Evolutionary conservation across 2,329 filamentous ascomycete species (phyloP).

Genomic region (Xylariaceae sp.): DNA sequence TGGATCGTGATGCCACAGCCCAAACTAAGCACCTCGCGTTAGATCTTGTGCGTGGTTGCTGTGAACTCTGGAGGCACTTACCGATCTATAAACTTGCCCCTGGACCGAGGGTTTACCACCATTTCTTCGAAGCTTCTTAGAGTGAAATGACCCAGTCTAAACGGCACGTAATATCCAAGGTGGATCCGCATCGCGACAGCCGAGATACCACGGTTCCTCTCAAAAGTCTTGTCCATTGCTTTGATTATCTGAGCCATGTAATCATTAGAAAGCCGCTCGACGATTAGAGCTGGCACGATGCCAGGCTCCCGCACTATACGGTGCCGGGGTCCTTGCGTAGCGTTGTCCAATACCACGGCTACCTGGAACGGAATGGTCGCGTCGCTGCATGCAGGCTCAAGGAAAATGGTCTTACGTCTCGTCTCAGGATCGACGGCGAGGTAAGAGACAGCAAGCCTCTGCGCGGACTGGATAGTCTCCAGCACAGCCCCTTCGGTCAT

Average conservation of each 20-base stretch:
- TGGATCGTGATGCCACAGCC: conserved; percentile 11
- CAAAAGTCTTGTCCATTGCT: conserved; percentile 14
- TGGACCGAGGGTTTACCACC: conserved; percentile 20
- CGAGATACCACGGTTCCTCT: conserved; percentile 16
- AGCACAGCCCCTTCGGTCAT: conserved; percentile 12
- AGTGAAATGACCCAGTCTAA: conserved; percentile 18
- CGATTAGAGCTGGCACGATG: background rate
- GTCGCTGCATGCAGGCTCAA: conserved; percentile 16
- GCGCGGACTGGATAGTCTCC: conserved; percentile 15
- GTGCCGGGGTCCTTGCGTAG: conserved; percentile 7
- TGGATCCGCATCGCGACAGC: background rate
- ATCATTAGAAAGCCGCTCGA: background rate
- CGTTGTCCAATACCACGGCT: conserved; percentile 8
- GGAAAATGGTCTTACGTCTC: conserved; percentile 12
- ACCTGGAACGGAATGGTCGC: conserved; percentile 10
- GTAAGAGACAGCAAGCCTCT: conserved; percentile 9
- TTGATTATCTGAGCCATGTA: conserved; percentile 13
- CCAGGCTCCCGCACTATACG: conserved; percentile 8
- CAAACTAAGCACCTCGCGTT: conserved; percentile 16
- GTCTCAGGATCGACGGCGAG: conserved; percentile 6
- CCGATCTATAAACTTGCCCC: conserved; percentile 17
- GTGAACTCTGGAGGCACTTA: conserved; percentile 7
- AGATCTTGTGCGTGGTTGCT: background rate
- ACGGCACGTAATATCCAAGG: conserved; percentile 11
- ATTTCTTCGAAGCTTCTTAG: conserved; percentile 20